Conservation (phyloP, 345 rosid genomes). For the Ricinus communis region DNA sequence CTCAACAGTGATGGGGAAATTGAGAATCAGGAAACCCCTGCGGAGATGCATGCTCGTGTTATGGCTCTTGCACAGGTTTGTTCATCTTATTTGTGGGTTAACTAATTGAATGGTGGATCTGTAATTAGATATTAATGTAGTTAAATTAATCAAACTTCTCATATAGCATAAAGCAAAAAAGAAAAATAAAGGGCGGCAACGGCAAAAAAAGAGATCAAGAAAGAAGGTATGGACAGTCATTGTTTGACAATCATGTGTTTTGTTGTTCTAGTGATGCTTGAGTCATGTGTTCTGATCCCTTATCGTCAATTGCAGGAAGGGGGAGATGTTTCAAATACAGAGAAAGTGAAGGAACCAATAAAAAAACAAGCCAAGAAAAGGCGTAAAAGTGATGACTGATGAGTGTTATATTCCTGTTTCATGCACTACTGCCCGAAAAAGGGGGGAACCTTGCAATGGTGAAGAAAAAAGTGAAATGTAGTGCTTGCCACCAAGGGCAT, state of each 20-base stretch:
- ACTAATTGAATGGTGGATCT: not conserved
- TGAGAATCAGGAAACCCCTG: slow-evolving; percentile 63
- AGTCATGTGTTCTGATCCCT: slow-evolving; percentile 3
- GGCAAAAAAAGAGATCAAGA: slow-evolving; percentile 34
- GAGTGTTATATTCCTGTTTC: not conserved
- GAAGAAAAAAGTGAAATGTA: not conserved
- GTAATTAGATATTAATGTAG: not conserved
- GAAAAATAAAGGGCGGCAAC: slow-evolving; percentile 40
- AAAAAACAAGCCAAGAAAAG: slow-evolving; percentile 39
- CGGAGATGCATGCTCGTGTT: slow-evolving; percentile 53
- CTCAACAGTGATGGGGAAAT: slow-evolving; percentile 66
- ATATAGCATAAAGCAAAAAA: slow-evolving; percentile 33
- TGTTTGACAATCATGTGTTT: not conserved
- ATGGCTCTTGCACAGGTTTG: slow-evolving; percentile 47
- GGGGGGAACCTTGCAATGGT: no score
- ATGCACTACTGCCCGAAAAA: not conserved
- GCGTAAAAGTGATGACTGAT: slow-evolving; percentile 34
- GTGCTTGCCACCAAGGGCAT: not conserved
- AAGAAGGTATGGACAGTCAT: slow-evolving; percentile 32
- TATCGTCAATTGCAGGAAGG: slow-evolving; percentile 25
- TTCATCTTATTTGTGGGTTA: slow-evolving; percentile 3
- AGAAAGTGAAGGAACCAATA: slow-evolving; percentile 21
- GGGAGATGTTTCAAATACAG: slow-evolving; percentile 15
- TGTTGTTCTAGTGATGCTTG: not conserved
- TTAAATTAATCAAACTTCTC: slow-evolving; percentile 8